Evolutionary conservation across 192 early-diverging fungal species (phyloP), one percentile per base, ranked within the genome.

Genomic region (Coemansia brasiliensis): DNA sequence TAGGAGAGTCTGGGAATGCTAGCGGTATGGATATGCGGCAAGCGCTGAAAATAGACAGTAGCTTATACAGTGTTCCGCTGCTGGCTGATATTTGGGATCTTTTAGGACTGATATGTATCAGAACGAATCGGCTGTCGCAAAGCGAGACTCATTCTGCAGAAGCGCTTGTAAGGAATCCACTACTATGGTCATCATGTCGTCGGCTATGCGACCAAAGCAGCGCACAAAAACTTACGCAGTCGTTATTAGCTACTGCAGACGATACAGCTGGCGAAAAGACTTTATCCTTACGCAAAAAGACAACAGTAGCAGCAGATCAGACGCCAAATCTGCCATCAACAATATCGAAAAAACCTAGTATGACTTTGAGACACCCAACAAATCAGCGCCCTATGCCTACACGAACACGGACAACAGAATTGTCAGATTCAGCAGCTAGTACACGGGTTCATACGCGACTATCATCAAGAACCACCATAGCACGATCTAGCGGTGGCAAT

Each of bases 171-270:
- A 59, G 67, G 22, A 76, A 82, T 29, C 80, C 70, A 15, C 50
- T 77, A 25, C 58, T 61, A 39, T 82, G 80, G 80, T 71, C 74
- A 7, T 46, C 80, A 9, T 82, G 67, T 18, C 65, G 74, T 5
- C 66, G 74, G 20, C 38, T 82, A 40, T 73, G 74, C 39, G 74
- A 76, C 20, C 55, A 69, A 22, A 65, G 69, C 9, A 52, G 56
- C 52, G 16, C 55, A 15, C 42, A 60, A 37, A 48, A 44, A 52
- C 27, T 73, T 16, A 16, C 46, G 1, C 49, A 59, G 3, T 51
- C 62, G 21, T 46, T 69, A 6, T 27, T 45, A 0, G 40, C 50
- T 1, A 48, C 49, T 3, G 17, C 57, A 12, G 52, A 57, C 26
- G 37, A 41, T 10, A 15, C 49, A 15, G 22, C 41, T n/a, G n/a